A percentile compares a stretch with the other conserved stretches of the same genome.
These are phyloP conservation scores for Fusarium coicis DNA, from an alignment of 2,329 filamentous ascomycete genomes.

Conservation along the genomic window DNA sequence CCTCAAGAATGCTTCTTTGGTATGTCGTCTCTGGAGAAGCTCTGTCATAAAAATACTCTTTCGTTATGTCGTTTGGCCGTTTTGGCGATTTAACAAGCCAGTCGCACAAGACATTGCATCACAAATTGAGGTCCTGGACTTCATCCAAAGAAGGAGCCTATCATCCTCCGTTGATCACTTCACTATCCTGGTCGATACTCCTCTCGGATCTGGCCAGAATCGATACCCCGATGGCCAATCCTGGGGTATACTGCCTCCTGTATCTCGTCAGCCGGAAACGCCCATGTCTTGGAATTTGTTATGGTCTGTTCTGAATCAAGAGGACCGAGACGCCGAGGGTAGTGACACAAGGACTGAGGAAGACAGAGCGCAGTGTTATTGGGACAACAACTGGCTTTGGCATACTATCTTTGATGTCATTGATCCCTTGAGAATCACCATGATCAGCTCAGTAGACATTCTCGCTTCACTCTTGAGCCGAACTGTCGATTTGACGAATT, in stretches of 20 bases:
- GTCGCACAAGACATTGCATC: slow-evolving; percentile 30
- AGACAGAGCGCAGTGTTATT: slow-evolving; percentile 24
- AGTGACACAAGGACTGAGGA: slow-evolving; percentile 33
- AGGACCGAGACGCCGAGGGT: not conserved
- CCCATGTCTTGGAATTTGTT: slow-evolving; percentile 41
- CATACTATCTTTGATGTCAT: slow-evolving; percentile 63
- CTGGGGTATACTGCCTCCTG: slow-evolving; percentile 48
- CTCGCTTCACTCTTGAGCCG: slow-evolving; percentile 70
- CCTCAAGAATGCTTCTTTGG: slow-evolving; percentile 67
- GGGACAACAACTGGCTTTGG: slow-evolving; percentile 63
- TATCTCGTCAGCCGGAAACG: slow-evolving; percentile 13
- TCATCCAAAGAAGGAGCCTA: slow-evolving; percentile 51
- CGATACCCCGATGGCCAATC: slow-evolving; percentile 42
- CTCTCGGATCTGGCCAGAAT: slow-evolving; percentile 38
- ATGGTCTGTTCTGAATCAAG: slow-evolving; percentile 36
- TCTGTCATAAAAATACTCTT: slow-evolving; percentile 67
- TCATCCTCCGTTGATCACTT: slow-evolving; percentile 55
- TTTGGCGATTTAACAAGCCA: slow-evolving; percentile 48
- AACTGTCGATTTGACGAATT: slow-evolving; percentile 65
- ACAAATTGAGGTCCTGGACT: slow-evolving; percentile 53
- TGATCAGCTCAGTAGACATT: slow-evolving; percentile 70
- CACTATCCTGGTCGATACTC: slow-evolving; percentile 53
- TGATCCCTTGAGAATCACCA: slow-evolving; percentile 63
- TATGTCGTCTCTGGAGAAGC: slow-evolving; percentile 64
- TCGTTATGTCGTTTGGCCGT: slow-evolving; percentile 59